These are phyloP conservation scores for Talaromyces wortmannii DNA, from an alignment of 495 filamentous ascomycete genomes.

Conservation along the genomic window DNA sequence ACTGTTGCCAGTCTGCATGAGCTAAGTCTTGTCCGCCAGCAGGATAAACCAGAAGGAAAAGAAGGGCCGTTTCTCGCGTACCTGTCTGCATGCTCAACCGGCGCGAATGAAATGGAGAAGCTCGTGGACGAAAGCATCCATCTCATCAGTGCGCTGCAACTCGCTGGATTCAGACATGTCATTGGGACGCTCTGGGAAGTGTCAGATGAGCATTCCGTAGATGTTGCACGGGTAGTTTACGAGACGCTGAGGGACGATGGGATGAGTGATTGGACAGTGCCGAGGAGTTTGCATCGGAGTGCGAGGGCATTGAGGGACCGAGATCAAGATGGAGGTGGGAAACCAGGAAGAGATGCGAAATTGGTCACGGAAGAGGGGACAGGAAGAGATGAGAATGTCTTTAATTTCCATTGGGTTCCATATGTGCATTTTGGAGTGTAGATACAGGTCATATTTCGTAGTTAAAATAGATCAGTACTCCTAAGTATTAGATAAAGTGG, in stretches of 20 bases:
- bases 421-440: slow-evolving; percentile 10
- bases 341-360: too few species aligned
- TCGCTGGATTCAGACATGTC: slow-evolving; percentile 29
- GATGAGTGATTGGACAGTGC: slow-evolving; percentile 17
- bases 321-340: too few species aligned
- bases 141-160: slow-evolving; percentile 22
- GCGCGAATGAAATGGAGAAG: slow-evolving; percentile 4
- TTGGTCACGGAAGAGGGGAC: neutral
- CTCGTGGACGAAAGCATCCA: slow-evolving; percentile 27
- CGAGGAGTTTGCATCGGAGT: slow-evolving; percentile 12
- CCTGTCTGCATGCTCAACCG: slow-evolving; percentile 19
- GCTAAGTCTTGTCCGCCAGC: too few species aligned
- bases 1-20: slow-evolving; percentile 17
- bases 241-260: slow-evolving; percentile 12
- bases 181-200: slow-evolving; percentile 26
- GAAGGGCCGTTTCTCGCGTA: slow-evolving; percentile 17
- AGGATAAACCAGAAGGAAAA: too few species aligned
- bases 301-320: slow-evolving; percentile 6
- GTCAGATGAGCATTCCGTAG: slow-evolving; percentile 12
- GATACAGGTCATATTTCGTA: too few species aligned
- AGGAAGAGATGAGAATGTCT: neutral
- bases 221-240: slow-evolving; percentile 19
- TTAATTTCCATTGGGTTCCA: slow-evolving; percentile 8
- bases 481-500: too few species aligned
- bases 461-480: too few species aligned